A percentile compares a stretch with the other conserved stretches of the same genome.
These are phyloP conservation scores for Lecanicillium sp. DNA, from an alignment of 2,329 filamentous ascomycete species.

Conservation along the genomic window DNA sequence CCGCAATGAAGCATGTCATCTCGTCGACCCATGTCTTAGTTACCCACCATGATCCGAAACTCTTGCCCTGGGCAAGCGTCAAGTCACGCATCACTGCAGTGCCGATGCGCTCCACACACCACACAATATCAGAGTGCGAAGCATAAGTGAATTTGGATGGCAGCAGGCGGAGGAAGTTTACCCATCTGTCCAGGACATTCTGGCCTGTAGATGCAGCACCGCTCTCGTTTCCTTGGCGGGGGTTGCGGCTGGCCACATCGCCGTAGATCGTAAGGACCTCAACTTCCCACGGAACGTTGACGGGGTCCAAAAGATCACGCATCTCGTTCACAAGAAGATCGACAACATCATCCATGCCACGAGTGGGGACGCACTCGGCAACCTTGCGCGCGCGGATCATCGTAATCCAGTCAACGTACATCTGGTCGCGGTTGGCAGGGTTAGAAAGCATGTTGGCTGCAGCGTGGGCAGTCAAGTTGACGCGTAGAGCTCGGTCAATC, in stretches of 20 bases:
- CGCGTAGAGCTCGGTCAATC: conserved; percentile 78
- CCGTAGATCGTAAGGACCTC: conserved; percentile 57
- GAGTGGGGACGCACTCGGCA: conserved; percentile 56
- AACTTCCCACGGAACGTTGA: conserved; percentile 59
- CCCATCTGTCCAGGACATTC: conserved; percentile 74
- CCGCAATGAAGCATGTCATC: conserved; percentile 84
- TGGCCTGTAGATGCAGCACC: conserved; percentile 37
- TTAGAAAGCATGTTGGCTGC: conserved; percentile 89
- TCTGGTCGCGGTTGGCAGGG: conserved; percentile 82
- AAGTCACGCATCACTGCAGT: conserved; percentile 76
- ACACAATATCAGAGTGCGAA: conserved; percentile 65
- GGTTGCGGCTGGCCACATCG: conserved; percentile 45
- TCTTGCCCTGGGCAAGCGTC: conserved; percentile 69
- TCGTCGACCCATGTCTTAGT: conserved; percentile 95
- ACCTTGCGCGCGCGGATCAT: conserved; percentile 58
- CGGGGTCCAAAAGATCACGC: conserved; percentile 62
- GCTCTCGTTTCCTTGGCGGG: conserved; percentile 28
- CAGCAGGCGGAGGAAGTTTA: conserved; percentile 62
- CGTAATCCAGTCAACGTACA: conserved; percentile 87
- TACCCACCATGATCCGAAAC: conserved; percentile 90
- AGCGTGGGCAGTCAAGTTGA: conserved; percentile 90
- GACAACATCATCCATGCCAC: conserved; percentile 61
- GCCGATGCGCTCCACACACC: conserved; percentile 68
- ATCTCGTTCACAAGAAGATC: conserved; percentile 60
- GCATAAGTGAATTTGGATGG: conserved; percentile 69